These are phyloP conservation scores for Aspergillus sp. DNA, from an alignment of 2,329 filamentous ascomycete genomes.

Conservation along the genomic window DNA sequence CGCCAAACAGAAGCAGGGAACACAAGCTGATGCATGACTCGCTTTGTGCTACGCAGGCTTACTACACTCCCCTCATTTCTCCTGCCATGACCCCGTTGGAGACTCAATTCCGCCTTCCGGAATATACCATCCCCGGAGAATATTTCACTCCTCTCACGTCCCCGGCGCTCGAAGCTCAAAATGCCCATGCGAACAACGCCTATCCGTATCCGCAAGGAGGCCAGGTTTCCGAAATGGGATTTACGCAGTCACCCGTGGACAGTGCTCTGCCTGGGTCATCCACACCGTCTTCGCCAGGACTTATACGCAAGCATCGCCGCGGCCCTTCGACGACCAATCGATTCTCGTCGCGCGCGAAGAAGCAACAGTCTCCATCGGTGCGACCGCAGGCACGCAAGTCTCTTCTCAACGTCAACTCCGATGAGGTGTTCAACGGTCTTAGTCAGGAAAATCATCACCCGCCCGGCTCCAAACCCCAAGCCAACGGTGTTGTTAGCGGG, in stretches of 20 bases:
- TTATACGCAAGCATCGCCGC: constrained; percentile 31
- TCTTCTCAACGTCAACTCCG: constrained; percentile 22
- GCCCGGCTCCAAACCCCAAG: constrained; percentile 14
- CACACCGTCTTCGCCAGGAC: constrained; percentile 25
- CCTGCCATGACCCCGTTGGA: constrained; percentile 45
- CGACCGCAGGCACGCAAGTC: constrained; percentile 33
- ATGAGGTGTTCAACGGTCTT: constrained; percentile 26
- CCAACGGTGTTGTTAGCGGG: constrained; percentile 19
- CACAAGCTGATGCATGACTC: constrained; percentile 10
- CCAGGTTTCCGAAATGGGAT: constrained; percentile 32
- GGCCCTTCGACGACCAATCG: constrained; percentile 29
- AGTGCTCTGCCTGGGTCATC: constrained; percentile 26
- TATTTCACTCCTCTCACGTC: constrained; percentile 45
- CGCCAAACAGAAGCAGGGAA: background rate
- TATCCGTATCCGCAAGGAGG: constrained; percentile 25
- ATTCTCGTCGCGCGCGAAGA: constrained; percentile 27
- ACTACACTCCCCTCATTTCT: constrained; percentile 44
- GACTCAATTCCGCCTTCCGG: constrained; percentile 38
- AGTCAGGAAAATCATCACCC: constrained; percentile 28
- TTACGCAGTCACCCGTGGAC: constrained; percentile 36
- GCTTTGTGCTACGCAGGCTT: constrained; percentile 25
- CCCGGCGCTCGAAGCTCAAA: constrained; percentile 43
- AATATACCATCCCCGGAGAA: constrained; percentile 42
- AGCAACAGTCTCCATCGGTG: constrained; percentile 39
- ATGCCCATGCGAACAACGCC: constrained; percentile 23